Evolutionary conservation across 2,329 filamentous ascomycete species (phyloP).

Genomic region (Aspergillus sp.): DNA sequence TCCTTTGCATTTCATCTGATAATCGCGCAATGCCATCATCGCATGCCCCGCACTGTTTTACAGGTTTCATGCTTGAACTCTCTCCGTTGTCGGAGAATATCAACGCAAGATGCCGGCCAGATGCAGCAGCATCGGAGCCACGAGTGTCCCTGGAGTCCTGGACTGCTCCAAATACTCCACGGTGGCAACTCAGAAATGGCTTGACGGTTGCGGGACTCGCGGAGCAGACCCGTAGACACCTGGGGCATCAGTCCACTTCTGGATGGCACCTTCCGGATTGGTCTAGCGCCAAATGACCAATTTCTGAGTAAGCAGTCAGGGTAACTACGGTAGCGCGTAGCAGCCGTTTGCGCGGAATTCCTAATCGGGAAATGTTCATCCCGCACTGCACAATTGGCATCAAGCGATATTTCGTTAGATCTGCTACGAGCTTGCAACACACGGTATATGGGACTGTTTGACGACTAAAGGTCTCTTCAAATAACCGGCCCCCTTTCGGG

Average conservation of each 20-base stretch:
- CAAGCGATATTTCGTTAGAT: background rate
- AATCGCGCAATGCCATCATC: background rate
- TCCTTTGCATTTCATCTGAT: background rate
- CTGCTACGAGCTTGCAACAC: slow-evolving; percentile 2
- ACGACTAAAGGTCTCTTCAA: background rate
- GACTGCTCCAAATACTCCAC: background rate
- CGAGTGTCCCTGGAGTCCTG: background rate
- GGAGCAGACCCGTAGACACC: background rate
- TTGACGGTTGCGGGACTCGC: background rate
- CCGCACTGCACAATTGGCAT: slow-evolving; percentile 13
- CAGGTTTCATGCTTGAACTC: background rate
- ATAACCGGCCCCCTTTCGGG: background rate
- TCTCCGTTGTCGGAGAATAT: background rate
- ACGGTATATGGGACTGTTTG: background rate
- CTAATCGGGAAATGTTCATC: slow-evolving; percentile 23
- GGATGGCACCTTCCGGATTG: background rate
- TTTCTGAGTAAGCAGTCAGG: background rate
- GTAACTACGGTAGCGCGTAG: slow-evolving; percentile 6
- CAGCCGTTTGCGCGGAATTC: slow-evolving; percentile 13
- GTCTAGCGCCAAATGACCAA: background rate
- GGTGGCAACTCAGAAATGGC: background rate
- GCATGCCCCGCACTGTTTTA: background rate
- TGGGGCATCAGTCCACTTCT: background rate
- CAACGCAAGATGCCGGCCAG: background rate
- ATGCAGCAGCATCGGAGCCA: too few relatives aligned